Evolutionary conservation across 768 basidiomycete species (phyloP).

Genomic region (Paxillus involutus): DNA sequence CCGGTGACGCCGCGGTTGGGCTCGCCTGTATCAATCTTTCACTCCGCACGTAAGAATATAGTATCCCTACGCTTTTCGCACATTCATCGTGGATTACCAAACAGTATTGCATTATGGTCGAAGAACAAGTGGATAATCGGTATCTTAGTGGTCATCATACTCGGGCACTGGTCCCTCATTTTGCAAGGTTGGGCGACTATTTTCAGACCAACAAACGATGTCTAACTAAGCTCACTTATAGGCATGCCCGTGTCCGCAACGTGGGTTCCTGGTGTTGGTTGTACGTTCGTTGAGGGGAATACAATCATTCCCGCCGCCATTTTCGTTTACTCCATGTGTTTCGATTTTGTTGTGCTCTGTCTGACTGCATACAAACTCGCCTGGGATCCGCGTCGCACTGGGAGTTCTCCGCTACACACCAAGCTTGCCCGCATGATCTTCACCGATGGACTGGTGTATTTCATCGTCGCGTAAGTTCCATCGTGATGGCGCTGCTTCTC

Average conservation of each 20-base stretch:
- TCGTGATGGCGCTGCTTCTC: conserved; percentile 18
- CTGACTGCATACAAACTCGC: conserved; percentile 62
- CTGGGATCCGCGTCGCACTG: conserved; percentile 19
- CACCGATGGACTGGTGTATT: conserved; percentile 70
- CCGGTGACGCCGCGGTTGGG: conserved; percentile 43
- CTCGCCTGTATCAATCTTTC: conserved; percentile 48
- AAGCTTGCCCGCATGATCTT: conserved; percentile 65
- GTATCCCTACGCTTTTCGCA: not conserved
- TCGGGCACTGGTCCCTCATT: conserved; percentile 72
- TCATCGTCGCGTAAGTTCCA: conserved; percentile 64
- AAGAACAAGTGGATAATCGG: conserved; percentile 53
- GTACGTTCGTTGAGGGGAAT: conserved; percentile 58
- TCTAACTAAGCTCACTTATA: conserved; percentile 20
- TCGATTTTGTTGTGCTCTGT: conserved; percentile 61
- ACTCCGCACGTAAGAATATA: conserved; percentile 38
- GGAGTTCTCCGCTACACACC: conserved; percentile 32
- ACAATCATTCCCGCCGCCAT: conserved; percentile 65
- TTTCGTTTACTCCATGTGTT: conserved; percentile 77
- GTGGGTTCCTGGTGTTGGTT: conserved; percentile 51
- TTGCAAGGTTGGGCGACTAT: conserved; percentile 48
- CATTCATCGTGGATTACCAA: conserved; percentile 11
- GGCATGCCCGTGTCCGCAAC: conserved; percentile 58
- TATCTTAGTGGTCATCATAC: conserved; percentile 49
- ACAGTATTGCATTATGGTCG: conserved; percentile 65
- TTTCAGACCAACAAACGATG: not conserved